Evolutionary conservation across 148 eudicot species (phyloP), one percentile per base, ranked within the genome.

Genomic region (Rhododendron griersonianum): DNA sequence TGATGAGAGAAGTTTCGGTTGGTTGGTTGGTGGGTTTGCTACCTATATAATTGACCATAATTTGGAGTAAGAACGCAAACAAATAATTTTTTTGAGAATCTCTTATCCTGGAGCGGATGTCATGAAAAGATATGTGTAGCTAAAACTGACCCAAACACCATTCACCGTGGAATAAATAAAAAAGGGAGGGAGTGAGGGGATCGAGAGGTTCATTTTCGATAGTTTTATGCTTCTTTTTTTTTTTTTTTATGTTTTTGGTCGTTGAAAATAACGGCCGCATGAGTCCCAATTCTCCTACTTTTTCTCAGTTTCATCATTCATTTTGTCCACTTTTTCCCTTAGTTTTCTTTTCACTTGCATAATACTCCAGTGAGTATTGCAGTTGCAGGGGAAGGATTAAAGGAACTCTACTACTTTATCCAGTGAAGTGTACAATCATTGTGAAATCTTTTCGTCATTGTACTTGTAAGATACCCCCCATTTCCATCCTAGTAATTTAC

Each of bases 251-350:
- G 30, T 28, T 28, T 39, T 39, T 39, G 44, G 45, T 71, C 73
- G 59, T 55, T 84, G 83, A 65, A 86, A 75, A 75, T 90, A 88
- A 90, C 91, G 91, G 91, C 91, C 65, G 76, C 65, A 71, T 67
- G 44, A 75, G 82, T 37, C 23, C 25, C 76, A 51, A 35, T 35
- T 59, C 84, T 37, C 84, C 39, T 9, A 0, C 7, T 59, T 78
- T 53, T 80, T 37, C 71, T 75, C 53, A 8, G 74, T 80, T 51
- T 83, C 86, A 87, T 86, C 84, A 78, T 84, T 37, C 48, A 19
- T 71, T 81, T 75, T 15, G 14, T 1, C 21, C 23, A 10, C 45
- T 33, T 33, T 25, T 69, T 0, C 16, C 47, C 14, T 65, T 30
- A 21, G 28, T 16, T 45, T 23, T 39, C 50, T 47, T 25, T 39